Percentiles rank a stretch among this genome's conserved stretches.
These are phyloP conservation scores for Umbelopsis ramanniana DNA, from an alignment of 192 early-diverging fungal genomes.

Conservation along the genomic window DNA sequence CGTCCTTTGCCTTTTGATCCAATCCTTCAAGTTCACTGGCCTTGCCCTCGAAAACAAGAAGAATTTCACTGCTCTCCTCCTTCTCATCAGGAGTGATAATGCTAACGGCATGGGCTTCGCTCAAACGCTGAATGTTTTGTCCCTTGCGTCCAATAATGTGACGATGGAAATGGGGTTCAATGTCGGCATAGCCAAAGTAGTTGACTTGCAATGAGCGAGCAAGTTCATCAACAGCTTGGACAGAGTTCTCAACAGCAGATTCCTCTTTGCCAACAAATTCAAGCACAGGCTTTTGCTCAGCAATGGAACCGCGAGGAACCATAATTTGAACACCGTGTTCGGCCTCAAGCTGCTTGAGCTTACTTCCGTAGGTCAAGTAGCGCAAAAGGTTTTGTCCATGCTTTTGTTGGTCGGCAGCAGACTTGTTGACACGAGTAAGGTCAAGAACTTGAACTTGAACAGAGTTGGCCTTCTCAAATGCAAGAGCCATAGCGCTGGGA, in stretches of 20 bases:
- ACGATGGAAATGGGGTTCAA: conserved; percentile 80
- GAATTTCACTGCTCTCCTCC: conserved; percentile 71
- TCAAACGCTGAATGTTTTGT: conserved; percentile 65
- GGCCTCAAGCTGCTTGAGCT: conserved; percentile 80
- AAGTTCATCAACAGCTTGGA: conserved; percentile 57
- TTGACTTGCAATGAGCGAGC: conserved; percentile 48
- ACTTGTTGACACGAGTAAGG: conserved; percentile 58
- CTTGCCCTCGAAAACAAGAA: conserved; percentile 79
- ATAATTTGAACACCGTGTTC: conserved; percentile 65
- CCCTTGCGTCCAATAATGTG: conserved; percentile 69
- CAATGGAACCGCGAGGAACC: conserved; percentile 51
- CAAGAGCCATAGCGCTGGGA: conserved; percentile 72
- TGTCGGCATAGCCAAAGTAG: conserved; percentile 68
- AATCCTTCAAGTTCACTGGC: conserved; percentile 33
- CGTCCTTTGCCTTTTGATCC: conserved; percentile 41
- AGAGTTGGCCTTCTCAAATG: conserved; percentile 84
- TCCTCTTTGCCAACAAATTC: conserved; percentile 81
- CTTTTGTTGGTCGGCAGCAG: conserved; percentile 51
- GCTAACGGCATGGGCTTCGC: conserved; percentile 67
- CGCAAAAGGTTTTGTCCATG: conserved; percentile 71
- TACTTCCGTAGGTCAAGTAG: conserved; percentile 74
- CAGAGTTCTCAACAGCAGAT: conserved; percentile 67
- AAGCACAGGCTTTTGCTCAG: conserved; percentile 57
- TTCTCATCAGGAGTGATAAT: conserved; percentile 77
- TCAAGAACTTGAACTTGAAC: conserved; percentile 74